These are phyloP conservation scores for Panellus pusillus DNA, from an alignment of 768 basidiomycete species.

Conservation along the genomic window DNA sequence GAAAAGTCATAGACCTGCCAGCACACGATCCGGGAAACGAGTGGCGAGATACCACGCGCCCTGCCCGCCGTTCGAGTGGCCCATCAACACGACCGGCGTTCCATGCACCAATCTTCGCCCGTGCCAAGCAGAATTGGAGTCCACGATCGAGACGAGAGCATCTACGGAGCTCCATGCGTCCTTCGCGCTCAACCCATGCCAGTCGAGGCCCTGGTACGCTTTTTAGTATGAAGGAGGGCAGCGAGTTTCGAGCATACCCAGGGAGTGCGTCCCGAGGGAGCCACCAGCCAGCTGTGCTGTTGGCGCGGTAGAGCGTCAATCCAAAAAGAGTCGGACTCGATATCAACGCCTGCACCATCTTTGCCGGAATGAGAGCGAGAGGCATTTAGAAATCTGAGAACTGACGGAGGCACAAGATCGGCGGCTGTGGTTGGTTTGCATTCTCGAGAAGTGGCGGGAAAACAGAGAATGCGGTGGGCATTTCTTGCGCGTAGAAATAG, in stretches of 20 bases:
- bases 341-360: conserved; percentile 90
- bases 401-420: conserved; percentile 67
- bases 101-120: conserved; percentile 38
- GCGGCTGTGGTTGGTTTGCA: conserved; percentile 34
- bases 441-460: conserved; percentile 51
- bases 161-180: conserved; percentile 69
- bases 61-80: conserved; percentile 94
- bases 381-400: conserved; percentile 18
- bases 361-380: background rate
- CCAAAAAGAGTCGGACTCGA: conserved; percentile 59
- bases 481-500: conserved; percentile 55
- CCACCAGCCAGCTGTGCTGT: conserved; percentile 67
- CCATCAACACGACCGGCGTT: conserved; percentile 64
- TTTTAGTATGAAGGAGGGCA: background rate
- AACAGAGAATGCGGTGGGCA: conserved; percentile 58
- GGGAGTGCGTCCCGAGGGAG: conserved; percentile 81
- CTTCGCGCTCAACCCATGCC: conserved; percentile 80
- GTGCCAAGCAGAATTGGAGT: conserved; percentile 36
- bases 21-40: conserved; percentile 73
- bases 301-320: conserved; percentile 59
- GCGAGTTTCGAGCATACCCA: conserved; percentile 54
- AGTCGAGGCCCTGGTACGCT: conserved; percentile 73
- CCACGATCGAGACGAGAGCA: conserved; percentile 52
- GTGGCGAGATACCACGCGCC: conserved; percentile 81
- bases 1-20: conserved; percentile 47